phyloP scores from a whole-genome alignment of 768 basidiomycete species.

The Hemileccinum rubropunctum region DNA sequence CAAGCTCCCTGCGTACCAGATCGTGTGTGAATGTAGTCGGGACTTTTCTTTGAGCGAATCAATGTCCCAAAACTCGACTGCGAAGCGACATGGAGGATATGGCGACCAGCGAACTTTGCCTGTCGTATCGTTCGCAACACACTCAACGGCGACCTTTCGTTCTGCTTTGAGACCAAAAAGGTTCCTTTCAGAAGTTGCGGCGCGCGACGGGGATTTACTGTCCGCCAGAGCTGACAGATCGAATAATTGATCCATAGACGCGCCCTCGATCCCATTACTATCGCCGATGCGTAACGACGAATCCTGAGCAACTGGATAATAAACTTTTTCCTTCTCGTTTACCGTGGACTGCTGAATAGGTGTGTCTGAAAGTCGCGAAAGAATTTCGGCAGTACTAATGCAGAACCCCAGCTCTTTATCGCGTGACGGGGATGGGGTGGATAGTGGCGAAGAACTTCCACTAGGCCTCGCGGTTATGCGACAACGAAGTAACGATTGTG shows the following conservation, averaged over 20 bases:
- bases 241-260: constrained; percentile 73
- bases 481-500: constrained; percentile 62
- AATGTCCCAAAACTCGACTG: constrained; percentile 89
- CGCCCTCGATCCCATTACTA: constrained; percentile 47
- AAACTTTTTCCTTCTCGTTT: constrained; percentile 36
- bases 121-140: constrained; percentile 41
- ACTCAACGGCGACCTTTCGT: constrained; percentile 40
- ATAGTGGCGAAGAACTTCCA: constrained; percentile 27
- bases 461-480: constrained; percentile 45
- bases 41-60: constrained; percentile 81
- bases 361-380: constrained; percentile 26
- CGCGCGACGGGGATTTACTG: constrained; percentile 26
- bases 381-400: constrained; percentile 52
- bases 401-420: constrained; percentile 70
- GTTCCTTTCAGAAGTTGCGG: constrained; percentile 43
- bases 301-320: constrained; percentile 66
- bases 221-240: constrained; percentile 32
- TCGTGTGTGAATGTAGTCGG: constrained; percentile 76
- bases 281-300: constrained; percentile 77
- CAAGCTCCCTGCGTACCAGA: constrained; percentile 87
- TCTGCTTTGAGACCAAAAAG: constrained; percentile 63
- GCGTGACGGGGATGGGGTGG: constrained; percentile 35
- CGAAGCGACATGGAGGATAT: constrained; percentile 81
- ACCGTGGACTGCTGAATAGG: constrained; percentile 8
- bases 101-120: constrained; percentile 57